Evolutionary conservation across 2,329 filamentous ascomycete species (phyloP), one percentile per base, ranked within the genome.

Genomic region (Dactylellina cionopaga): DNA sequence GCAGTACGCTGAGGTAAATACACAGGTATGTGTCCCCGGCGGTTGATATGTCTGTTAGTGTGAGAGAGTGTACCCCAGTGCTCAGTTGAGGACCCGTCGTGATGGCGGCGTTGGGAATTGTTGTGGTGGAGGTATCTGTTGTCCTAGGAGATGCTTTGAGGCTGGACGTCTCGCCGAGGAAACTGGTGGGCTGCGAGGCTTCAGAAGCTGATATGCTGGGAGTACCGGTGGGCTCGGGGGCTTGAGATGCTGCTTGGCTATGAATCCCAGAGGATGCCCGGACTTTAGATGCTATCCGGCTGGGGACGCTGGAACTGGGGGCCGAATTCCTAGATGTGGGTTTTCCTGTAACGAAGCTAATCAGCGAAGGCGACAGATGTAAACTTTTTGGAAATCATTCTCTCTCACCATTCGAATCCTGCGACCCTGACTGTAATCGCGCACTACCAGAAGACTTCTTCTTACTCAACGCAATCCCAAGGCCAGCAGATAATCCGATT

Each of bases 401-500:
- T 11, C n/a, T 19, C 5, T 27, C 22, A 25, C 31, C 51, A 39
- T 5, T 1, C 33, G 5, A 15, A 17, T 33, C 33, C 4, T 41
- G 31, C n/a, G n/a, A 17, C 11, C 51, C 33, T 3, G 51, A 55
- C 17, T 19, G 13, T 22, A 35, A 41, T 33, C 46, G 33, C 15
- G 35, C 7, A 17, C 17, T 41, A 6, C 13, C n/a, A 0, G 66
- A 59, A 46, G 24, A 25, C 6, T 35, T 44, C 15, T 60, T 72
- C 39, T 52, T 60, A n/a, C 52, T 58, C 33, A 72, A 46, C 2
- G 68, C 68, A 13, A 72, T 43, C 5, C 51, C 68, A 19, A 72
- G 46, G 1, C 68, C 68, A 0, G 59, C 54, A 13, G 31, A 59
- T 1, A 72, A 29, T 1, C 59, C 68, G 0, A 51, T 59, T n/a